Evolutionary conservation across 2,329 filamentous ascomycete genomes (phyloP).

Genomic region (Sporothrix humicola): DNA sequence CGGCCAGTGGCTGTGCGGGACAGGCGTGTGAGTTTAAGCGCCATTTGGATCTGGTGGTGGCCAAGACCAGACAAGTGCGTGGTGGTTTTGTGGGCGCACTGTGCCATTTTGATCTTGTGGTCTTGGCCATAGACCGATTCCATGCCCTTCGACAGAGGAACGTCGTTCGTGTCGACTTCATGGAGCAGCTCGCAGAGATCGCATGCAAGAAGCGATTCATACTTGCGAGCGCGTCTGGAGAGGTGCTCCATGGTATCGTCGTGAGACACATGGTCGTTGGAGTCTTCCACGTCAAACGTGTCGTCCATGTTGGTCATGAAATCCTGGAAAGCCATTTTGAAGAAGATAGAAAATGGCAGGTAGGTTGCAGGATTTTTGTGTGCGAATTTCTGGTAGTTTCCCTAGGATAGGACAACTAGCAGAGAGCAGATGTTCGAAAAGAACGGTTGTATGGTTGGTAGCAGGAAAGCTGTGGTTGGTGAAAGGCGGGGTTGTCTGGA

Average conservation of each 20-base stretch:
- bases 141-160: constrained; percentile 19
- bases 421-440: not conserved
- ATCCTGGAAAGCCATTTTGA: constrained; percentile 13
- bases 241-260: constrained; percentile 9
- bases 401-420: not conserved
- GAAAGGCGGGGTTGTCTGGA: not conserved
- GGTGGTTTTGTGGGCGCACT: not conserved
- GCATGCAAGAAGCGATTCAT: not conserved
- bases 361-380: not conserved
- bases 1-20: not conserved
- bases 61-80: constrained; percentile 6
- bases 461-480: not conserved
- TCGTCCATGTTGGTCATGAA: constrained; percentile 13
- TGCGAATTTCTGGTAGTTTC: not conserved
- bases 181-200: constrained; percentile 20
- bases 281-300: not conserved
- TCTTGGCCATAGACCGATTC: not conserved
- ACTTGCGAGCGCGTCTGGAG: constrained; percentile 7
- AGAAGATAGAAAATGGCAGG: not conserved
- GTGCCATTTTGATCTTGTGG: constrained; percentile 6
- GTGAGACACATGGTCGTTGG: not conserved
- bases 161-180: not conserved
- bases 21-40: constrained; percentile 21
- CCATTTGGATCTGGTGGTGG: constrained; percentile 25
- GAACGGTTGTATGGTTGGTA: not conserved